Conservation (phyloP, 768 basidiomycete species). For the Suillus alpinus region DNA sequence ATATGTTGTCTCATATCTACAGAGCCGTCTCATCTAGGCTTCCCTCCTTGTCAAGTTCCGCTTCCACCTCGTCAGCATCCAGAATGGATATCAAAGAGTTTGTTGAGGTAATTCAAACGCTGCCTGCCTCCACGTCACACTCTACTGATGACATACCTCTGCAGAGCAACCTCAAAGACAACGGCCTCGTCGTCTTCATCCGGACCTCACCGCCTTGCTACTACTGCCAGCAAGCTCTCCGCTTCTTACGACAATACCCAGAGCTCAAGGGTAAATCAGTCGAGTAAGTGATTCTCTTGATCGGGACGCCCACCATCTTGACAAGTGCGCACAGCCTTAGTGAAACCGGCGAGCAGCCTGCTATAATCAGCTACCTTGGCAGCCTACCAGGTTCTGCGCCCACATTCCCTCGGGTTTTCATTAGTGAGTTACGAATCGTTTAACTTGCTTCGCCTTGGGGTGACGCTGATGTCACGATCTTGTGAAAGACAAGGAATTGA, state of each 20-base stretch:
- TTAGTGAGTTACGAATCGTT: background rate
- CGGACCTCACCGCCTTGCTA: background rate
- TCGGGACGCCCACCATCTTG: background rate
- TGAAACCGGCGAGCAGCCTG: background rate
- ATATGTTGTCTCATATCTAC: conserved; percentile 8
- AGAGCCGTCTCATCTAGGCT: conserved; percentile 8
- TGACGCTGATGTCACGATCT: background rate
- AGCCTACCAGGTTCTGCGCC: background rate
- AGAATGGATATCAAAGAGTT: conserved; percentile 1
- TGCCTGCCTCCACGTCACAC: too few species aligned
- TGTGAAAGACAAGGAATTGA: background rate
- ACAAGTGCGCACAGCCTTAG: background rate
- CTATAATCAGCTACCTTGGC: conserved; percentile 1
- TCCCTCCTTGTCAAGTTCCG: background rate
- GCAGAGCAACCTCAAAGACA: background rate
- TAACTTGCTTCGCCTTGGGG: background rate
- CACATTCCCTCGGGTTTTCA: conserved; percentile 3
- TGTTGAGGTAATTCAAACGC: background rate
- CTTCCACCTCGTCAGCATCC: background rate
- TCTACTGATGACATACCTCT: background rate
- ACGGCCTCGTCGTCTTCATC: conserved; percentile 1
- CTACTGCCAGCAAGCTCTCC: background rate
- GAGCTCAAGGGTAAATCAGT: conserved; percentile 1
- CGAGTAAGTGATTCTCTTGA: background rate
- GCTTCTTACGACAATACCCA: background rate